Conservation (phyloP, 2,329 filamentous ascomycete species). For the Neophaeococcomyces aloes region DNA sequence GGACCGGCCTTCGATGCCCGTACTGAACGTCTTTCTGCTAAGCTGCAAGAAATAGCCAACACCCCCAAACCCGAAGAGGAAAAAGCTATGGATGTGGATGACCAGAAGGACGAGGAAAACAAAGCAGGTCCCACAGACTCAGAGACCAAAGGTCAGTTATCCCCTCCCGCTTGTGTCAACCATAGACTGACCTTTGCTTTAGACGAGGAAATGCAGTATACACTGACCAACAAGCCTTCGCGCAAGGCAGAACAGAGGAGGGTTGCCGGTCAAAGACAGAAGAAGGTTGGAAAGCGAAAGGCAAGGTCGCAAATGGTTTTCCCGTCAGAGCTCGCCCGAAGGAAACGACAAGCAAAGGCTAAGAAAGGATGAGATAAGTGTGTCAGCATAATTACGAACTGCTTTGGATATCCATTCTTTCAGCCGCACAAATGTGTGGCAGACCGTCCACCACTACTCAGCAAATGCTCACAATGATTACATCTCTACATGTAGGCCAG, state of each 20-base stretch:
- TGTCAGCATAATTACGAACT: too few species aligned
- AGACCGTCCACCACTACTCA: too few species aligned
- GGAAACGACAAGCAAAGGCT: constrained; percentile 13
- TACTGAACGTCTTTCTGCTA: constrained; percentile 72
- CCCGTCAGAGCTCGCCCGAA: constrained; percentile 14
- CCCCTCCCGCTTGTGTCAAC: background rate
- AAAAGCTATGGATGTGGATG: constrained; percentile 34
- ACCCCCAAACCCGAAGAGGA: constrained; percentile 53
- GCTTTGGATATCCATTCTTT: too few species aligned
- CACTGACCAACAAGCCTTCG: constrained; percentile 10
- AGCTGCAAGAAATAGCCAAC: constrained; percentile 68
- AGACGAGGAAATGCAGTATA: constrained; percentile 18
- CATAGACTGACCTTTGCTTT: background rate
- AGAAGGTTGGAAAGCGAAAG: constrained; percentile 18
- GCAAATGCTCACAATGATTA: too few species aligned
- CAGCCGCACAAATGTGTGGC: too few species aligned
- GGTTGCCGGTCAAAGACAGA: constrained; percentile 8
- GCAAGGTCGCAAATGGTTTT: constrained; percentile 17
- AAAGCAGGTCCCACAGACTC: constrained; percentile 28
- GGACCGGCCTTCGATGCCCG: constrained; percentile 70
- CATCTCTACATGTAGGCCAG: too few species aligned
- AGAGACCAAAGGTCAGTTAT: constrained; percentile 2
- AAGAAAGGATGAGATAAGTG: constrained; percentile 8
- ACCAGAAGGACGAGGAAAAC: constrained; percentile 29
- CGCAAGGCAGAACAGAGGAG: constrained; percentile 10